These are phyloP conservation scores for Cyanodermella asteris DNA, from an alignment of 2,329 filamentous ascomycete species.

Conservation along the genomic window DNA sequence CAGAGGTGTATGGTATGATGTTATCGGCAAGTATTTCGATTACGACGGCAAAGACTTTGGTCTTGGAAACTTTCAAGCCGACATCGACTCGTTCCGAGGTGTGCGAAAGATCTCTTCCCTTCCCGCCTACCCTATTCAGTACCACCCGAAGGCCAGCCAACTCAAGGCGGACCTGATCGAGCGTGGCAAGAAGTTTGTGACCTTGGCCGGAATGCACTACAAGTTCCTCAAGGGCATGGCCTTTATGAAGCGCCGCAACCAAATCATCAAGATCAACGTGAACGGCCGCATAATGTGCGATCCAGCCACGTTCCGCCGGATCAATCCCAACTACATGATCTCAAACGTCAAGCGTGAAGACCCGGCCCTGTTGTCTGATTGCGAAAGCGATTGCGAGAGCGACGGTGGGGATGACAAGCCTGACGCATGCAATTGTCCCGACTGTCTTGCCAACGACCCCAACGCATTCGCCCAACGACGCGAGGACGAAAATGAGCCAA, in stretches of 20 bases:
- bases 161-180: conserved; percentile 48
- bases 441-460: too few species aligned
- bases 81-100: conserved; percentile 57
- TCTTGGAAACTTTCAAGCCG: conserved; percentile 45
- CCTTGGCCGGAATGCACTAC: conserved; percentile 65
- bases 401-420: conserved; percentile 15
- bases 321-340: conserved; percentile 69
- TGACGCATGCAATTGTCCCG: too few species aligned
- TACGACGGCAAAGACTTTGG: conserved; percentile 77
- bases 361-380: conserved; percentile 34
- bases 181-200: conserved; percentile 65
- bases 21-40: conserved; percentile 59
- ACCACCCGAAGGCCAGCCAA: conserved; percentile 49
- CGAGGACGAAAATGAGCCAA: conserved; percentile 15
- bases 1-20: conserved; percentile 51
- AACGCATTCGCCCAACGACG: too few species aligned
- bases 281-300: conserved; percentile 80
- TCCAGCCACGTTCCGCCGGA: conserved; percentile 56
- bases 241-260: conserved; percentile 61
- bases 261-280: conserved; percentile 58
- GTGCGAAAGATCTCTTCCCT: conserved; percentile 64
- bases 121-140: conserved; percentile 53
- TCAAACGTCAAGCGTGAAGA: conserved; percentile 54
- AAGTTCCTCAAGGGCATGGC: conserved; percentile 65
- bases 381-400: conserved; percentile 20